Evolutionary conservation across 2,329 filamentous ascomycete genomes (phyloP).

Genomic region (Epicoccum sorghinum): DNA sequence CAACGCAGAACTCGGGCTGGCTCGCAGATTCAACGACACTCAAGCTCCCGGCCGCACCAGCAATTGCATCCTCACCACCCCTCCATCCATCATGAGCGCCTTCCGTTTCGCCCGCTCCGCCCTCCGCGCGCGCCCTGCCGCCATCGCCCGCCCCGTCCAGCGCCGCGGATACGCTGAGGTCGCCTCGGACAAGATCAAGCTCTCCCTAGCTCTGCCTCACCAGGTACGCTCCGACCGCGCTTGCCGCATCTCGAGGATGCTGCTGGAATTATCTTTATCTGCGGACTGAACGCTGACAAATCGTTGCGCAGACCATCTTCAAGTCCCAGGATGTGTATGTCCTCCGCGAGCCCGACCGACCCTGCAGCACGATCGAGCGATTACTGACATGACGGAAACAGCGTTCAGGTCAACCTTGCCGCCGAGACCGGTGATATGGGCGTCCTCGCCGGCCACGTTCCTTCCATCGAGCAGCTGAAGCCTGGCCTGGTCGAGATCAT

Average conservation of each 20-base stretch:
- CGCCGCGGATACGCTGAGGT: conserved; percentile 82
- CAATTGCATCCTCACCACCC: conserved; percentile 48
- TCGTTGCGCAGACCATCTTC: conserved; percentile 65
- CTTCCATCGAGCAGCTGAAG: conserved; percentile 98
- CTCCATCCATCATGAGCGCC: conserved; percentile 76
- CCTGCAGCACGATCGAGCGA: conserved; percentile 26
- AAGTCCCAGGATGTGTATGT: conserved; percentile 74
- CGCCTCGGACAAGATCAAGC: conserved; percentile 76
- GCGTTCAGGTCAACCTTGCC: conserved; percentile 98
- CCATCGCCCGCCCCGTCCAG: conserved; percentile 76
- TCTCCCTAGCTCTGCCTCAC: conserved; percentile 96
- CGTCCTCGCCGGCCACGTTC: conserved; percentile 98
- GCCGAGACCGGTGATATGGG: conserved; percentile 99
- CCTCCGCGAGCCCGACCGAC: conserved; percentile 36
- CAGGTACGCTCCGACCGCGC: conserved; percentile 71
- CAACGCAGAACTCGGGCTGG: conserved; percentile 37
- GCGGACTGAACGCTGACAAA: conserved; percentile 31
- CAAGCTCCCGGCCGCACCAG: conserved; percentile 39
- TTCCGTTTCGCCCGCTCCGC: conserved; percentile 90
- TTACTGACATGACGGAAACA: conserved; percentile 51
- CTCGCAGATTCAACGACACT: conserved; percentile 33
- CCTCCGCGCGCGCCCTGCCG: conserved; percentile 77
- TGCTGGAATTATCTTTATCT: neutral
- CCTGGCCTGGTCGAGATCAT: conserved; percentile 93
- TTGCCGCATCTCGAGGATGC: conserved; percentile 9